phyloP scores from a whole-genome alignment of 176 grass and related monocot species.

The Oryza glumipatula region DNA sequence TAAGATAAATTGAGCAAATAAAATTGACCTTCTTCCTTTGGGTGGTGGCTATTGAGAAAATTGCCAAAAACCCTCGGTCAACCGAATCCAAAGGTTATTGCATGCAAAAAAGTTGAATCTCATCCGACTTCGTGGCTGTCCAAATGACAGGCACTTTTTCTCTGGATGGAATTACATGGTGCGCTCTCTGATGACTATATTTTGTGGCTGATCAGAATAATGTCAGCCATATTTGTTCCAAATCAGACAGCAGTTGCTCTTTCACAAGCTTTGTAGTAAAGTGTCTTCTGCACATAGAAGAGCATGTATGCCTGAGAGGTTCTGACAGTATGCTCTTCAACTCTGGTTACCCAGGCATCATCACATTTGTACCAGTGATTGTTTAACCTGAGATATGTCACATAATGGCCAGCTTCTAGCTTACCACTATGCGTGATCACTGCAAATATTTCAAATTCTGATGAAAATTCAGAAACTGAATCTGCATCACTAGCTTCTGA shows the following conservation, averaged over 20 bases:
- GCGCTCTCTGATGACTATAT: neutral
- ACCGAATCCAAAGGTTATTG: conserved; percentile 28
- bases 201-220: neutral
- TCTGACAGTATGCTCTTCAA: conserved; percentile 83
- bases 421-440: conserved; percentile 86
- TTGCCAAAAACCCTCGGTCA: conserved; percentile 9
- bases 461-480: conserved; percentile 56
- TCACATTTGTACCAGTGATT: conserved; percentile 97
- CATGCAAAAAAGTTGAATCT: conserved; percentile 46
- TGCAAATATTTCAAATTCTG: conserved; percentile 93
- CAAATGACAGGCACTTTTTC: neutral
- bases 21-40: conserved; percentile 17
- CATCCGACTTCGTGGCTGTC: neutral
- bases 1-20: conserved; percentile 6
- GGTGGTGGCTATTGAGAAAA: conserved; percentile 43
- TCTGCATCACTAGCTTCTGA: conserved; percentile 63
- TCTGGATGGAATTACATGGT: neutral
- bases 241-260: conserved; percentile 41
- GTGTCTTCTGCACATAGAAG: conserved; percentile 95
- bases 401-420: conserved; percentile 89
- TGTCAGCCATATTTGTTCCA: conserved; percentile 7
- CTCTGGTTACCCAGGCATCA: conserved; percentile 89
- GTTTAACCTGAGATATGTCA: conserved; percentile 84
- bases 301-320: conserved; percentile 95
- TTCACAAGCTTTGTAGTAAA: conserved; percentile 90